A percentile compares a stretch with the other conserved stretches of the same genome.
These are phyloP conservation scores for Boletus fagicola DNA, from an alignment of 768 basidiomycete genomes.

Conservation along the genomic window DNA sequence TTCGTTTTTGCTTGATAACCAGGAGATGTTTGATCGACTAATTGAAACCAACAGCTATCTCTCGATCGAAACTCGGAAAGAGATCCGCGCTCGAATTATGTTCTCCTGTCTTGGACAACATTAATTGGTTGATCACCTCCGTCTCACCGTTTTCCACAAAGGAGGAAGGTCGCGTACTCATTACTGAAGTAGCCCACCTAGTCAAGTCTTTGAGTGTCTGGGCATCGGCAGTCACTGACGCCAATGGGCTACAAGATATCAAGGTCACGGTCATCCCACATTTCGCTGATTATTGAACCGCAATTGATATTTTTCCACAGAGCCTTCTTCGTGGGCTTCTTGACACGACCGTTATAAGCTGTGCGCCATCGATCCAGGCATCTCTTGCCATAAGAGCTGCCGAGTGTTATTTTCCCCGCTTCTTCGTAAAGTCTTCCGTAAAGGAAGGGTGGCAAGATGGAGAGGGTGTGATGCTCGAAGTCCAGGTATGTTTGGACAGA, in stretches of 20 bases:
- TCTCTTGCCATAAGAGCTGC: slow-evolving; percentile 49
- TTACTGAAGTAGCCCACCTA: slow-evolving; percentile 19
- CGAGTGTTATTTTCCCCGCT: slow-evolving; percentile 44
- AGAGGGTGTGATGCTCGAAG: slow-evolving; percentile 34
- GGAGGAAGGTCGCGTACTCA: slow-evolving; percentile 20
- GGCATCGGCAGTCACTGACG: slow-evolving; percentile 7
- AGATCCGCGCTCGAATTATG: slow-evolving; percentile 21
- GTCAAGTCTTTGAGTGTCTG: slow-evolving; percentile 17
- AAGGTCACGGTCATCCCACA: slow-evolving; percentile 23
- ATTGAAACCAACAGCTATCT: slow-evolving; percentile 21
- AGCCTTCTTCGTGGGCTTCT: slow-evolving; percentile 31
- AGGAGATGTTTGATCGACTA: not conserved
- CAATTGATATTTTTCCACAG: slow-evolving; percentile 27
- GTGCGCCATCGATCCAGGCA: slow-evolving; percentile 40
- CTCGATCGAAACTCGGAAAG: slow-evolving; percentile 27
- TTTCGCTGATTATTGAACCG: not conserved
- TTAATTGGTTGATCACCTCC: slow-evolving; percentile 15
- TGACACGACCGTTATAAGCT: slow-evolving; percentile 36
- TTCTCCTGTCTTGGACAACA: slow-evolving; percentile 18
- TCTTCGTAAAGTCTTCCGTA: slow-evolving; percentile 36
- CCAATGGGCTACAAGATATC: slow-evolving; percentile 7
- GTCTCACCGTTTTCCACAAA: slow-evolving; percentile 13
- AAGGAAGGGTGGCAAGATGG: slow-evolving; percentile 41
- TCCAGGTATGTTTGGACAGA: slow-evolving; percentile 38
- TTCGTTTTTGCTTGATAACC: not conserved